Evolutionary conservation across 306 rosid species (phyloP), one percentile per base, ranked within the genome.

Genomic region (Cicer pinnatifidum): DNA sequence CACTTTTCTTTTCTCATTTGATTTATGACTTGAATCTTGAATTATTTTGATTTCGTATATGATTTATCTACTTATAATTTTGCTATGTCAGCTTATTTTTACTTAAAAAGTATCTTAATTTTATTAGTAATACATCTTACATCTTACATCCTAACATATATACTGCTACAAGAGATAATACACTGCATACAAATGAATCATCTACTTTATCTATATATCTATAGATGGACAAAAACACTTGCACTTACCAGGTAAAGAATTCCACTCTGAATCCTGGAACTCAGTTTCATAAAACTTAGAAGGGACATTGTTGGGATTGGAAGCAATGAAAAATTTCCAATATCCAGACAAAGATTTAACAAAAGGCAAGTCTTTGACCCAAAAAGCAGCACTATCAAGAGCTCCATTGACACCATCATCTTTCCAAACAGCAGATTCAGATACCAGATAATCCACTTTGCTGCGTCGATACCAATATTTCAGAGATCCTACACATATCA

Each of bases 261-360:
- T 46, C 98, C 98, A 94, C 59, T 85, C 86, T 54, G 82, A 81
- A 81, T 94, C 98, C 54, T 78, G 87, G 68, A 88, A 94, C 15
- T 69, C 80, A 45, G 16, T 81, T 8, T 71, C 89, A 84, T 83
- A 75, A 75, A 94, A 94, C 11, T 88, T 84, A 63, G 53, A 15
- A 37, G 98, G 98, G 44, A 87, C 88, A 71, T 75, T 80, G 9
- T 63, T 47, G n/a, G 99, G 99, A 82, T n/a, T 78, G 53, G 85
- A 35, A 52, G 99, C 96, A 75, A 89, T 68, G 76, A 67, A 87
- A 81, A 94, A 94, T 69, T 86, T 94, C 99, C 99, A 94, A 79
- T 81, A 76, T 13, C 99, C 99, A 65, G 96, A 94, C 75, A 94
- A 71, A 45, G 99, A 89, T 86, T 84, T 87, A 13, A 94, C 86